These are phyloP conservation scores for Orbilia brochopaga DNA, from an alignment of 2,329 filamentous ascomycete genomes.

Conservation along the genomic window DNA sequence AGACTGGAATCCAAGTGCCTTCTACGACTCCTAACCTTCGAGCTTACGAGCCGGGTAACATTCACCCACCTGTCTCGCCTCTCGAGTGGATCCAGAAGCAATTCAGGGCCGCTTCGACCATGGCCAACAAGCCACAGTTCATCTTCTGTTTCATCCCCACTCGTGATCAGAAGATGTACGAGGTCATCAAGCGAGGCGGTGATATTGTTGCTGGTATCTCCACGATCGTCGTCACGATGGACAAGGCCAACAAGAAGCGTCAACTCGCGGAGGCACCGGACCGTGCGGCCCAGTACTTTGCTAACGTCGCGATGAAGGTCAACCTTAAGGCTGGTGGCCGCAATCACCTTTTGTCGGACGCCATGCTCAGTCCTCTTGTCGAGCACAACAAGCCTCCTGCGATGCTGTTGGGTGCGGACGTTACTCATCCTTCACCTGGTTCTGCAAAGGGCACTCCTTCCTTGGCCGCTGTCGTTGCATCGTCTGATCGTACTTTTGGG, in stretches of 20 bases:
- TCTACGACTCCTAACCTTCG: conserved; percentile 18
- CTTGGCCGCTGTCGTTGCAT: conserved; percentile 80
- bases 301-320: conserved; percentile 77
- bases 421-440: conserved; percentile 81
- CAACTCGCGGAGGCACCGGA: conserved; percentile 16
- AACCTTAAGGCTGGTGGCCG: conserved; percentile 79
- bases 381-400: conserved; percentile 64
- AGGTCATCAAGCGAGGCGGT: conserved; percentile 70
- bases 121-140: conserved; percentile 56
- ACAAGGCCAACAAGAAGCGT: conserved; percentile 52
- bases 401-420: conserved; percentile 87
- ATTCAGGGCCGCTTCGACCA: conserved; percentile 8
- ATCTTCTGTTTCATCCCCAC: conserved; percentile 68
- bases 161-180: conserved; percentile 66
- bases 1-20: conserved; percentile 38
- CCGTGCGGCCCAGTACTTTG: conserved; percentile 63
- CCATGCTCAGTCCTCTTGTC: conserved; percentile 67
- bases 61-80: conserved; percentile 1
- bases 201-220: conserved; percentile 72
- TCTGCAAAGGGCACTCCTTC: conserved; percentile 69
- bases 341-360: conserved; percentile 69
- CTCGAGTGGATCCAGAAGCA: conserved; percentile 33
- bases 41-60: not conserved
- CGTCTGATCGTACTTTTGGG: conserved; percentile 70
- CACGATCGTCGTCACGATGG: conserved; percentile 63